Evolutionary conservation across 352 stramenopile genomes (phyloP).

Genomic region (Globisporangium carolinianum): DNA sequence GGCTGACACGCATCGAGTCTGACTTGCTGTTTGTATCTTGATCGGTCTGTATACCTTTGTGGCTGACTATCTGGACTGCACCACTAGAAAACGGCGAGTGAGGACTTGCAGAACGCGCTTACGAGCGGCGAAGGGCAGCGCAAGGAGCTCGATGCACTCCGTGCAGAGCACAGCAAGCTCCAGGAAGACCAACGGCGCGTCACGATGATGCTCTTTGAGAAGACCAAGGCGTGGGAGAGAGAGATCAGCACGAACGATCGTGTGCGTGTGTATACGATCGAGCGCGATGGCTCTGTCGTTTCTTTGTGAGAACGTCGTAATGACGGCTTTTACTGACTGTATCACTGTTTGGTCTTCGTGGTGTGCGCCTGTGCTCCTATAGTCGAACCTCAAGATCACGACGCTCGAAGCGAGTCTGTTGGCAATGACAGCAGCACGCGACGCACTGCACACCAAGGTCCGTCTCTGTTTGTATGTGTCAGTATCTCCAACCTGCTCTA

Average conservation of each 20-base stretch:
- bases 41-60: too few relatives aligned
- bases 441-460: conserved; percentile 40
- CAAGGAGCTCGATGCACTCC: conserved; percentile 27
- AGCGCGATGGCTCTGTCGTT: too few relatives aligned
- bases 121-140: conserved; percentile 22
- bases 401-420: conserved; percentile 30
- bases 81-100: conserved; percentile 41
- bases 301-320: too few relatives aligned
- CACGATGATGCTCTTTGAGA: conserved; percentile 57
- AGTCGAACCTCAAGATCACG: conserved; percentile 31
- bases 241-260: conserved; percentile 46
- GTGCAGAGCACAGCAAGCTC: conserved; percentile 24
- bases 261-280: conserved; percentile 12
- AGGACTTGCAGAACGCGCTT: conserved; percentile 41
- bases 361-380: too few relatives aligned
- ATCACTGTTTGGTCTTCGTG: too few relatives aligned
- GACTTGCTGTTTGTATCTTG: background rate
- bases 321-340: too few relatives aligned
- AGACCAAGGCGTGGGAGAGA: conserved; percentile 67
- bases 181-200: conserved; percentile 48
- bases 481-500: too few relatives aligned
- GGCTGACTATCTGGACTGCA: background rate
- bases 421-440: conserved; percentile 19
- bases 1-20: background rate
- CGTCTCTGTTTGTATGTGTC: background rate